Evolutionary conservation across 1,139 yeast genomes (phyloP).

Genomic region (Magnusiomyces suaveolens): DNA sequence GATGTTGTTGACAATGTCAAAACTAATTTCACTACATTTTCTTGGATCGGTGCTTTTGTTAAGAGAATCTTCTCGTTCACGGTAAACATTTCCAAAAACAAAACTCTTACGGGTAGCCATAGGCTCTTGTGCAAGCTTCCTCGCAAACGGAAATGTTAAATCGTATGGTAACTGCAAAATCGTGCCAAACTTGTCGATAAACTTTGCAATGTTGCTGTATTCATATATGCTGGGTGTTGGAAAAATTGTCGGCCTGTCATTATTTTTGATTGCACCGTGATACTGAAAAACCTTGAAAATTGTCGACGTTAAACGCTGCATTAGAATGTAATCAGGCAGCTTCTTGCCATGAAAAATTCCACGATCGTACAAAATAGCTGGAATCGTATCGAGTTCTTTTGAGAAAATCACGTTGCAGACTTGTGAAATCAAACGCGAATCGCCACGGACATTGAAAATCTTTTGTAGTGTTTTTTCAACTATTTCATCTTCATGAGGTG

Average conservation of each 20-base stretch:
- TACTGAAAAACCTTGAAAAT: slow-evolving; percentile 51
- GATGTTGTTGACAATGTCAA: slow-evolving; percentile 50
- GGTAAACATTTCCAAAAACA: slow-evolving; percentile 65
- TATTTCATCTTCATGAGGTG: slow-evolving; percentile 80
- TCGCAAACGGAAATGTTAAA: slow-evolving; percentile 77
- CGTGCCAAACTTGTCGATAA: slow-evolving; percentile 76
- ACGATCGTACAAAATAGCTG: slow-evolving; percentile 66
- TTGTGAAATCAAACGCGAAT: slow-evolving; percentile 90
- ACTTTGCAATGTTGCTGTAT: slow-evolving; percentile 57
- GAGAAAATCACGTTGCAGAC: slow-evolving; percentile 77
- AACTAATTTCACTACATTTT: slow-evolving; percentile 70
- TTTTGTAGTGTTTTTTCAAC: slow-evolving; percentile 81
- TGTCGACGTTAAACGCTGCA: slow-evolving; percentile 41
- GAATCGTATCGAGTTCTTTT: slow-evolving; percentile 73
- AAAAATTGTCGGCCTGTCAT: slow-evolving; percentile 51
- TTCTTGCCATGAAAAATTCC: slow-evolving; percentile 8
- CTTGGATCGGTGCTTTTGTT: slow-evolving; percentile 56
- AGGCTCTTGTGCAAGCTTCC: slow-evolving; percentile 48
- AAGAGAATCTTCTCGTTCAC: slow-evolving; percentile 47
- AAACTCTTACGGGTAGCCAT: slow-evolving; percentile 49
- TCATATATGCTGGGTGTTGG: slow-evolving; percentile 74
- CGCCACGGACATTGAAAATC: slow-evolving; percentile 59
- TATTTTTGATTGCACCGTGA: slow-evolving; percentile 80
- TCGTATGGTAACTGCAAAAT: slow-evolving; percentile 85
- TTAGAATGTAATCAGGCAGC: slow-evolving; percentile 25